phyloP scores from a whole-genome alignment of 805 yeast genomes.

The Myxozyma mucilagina region DNA sequence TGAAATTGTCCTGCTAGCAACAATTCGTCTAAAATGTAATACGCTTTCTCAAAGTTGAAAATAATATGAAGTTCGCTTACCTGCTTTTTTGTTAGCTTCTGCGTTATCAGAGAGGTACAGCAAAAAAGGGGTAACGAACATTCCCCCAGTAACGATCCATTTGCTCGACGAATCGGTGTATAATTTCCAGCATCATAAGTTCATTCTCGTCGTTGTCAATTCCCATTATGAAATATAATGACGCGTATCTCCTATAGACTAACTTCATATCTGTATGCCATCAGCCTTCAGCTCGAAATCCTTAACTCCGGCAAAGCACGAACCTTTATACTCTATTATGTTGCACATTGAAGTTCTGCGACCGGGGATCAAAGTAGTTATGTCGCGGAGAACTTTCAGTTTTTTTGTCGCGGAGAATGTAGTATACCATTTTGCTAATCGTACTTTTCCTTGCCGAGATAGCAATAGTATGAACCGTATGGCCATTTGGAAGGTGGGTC shows the following conservation, averaged over 20 bases:
- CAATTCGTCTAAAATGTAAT: constrained; percentile 85
- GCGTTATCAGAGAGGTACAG: not conserved
- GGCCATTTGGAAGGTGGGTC: constrained; percentile 50
- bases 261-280: constrained; percentile 73
- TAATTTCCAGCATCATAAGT: constrained; percentile 75
- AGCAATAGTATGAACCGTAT: constrained; percentile 77
- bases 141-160: constrained; percentile 96
- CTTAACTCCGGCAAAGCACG: not conserved
- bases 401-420: constrained; percentile 84
- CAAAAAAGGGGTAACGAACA: constrained; percentile 46
- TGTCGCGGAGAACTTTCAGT: constrained; percentile 76
- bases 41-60: constrained; percentile 91
- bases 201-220: constrained; percentile 84
- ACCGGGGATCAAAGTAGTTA: constrained; percentile 79
- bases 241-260: constrained; percentile 89
- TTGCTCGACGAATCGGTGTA: constrained; percentile 92
- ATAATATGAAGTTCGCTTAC: constrained; percentile 89
- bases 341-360: constrained; percentile 95
- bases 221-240: constrained; percentile 86
- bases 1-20: constrained; percentile 83
- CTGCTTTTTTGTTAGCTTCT: not conserved
- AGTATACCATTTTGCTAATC: constrained; percentile 91
- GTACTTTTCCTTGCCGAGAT: constrained; percentile 92
- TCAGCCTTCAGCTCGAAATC: not conserved
- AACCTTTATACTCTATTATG: constrained; percentile 75